Base-by-base conservation (phyloP, 805 yeast genomes). In the Saturnispora sanitii region DNA sequence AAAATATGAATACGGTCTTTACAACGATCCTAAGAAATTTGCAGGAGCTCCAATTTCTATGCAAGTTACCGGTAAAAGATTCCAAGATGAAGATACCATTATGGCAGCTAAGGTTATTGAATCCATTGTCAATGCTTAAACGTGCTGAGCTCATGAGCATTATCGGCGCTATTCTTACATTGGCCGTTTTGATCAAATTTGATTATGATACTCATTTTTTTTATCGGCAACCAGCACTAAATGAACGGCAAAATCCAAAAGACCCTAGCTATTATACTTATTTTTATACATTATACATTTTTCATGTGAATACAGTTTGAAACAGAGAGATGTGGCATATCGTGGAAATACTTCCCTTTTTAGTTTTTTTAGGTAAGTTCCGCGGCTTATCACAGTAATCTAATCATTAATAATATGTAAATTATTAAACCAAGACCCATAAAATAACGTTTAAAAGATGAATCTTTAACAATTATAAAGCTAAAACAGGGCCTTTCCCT, bases 21-120 rank as follows among this genome's bases (percentile, higher is more conserved):
- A 64, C 43, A 46, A 49, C 26, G 62, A 56, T 36, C 61, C 71
- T 1, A 47, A 52, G 8, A 57, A 55, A 18, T 70, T 65, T 46
- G 45, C 43, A n/a, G 68, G 66, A 11, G 70, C 73, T 22, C 78
- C 78, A 13, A 66, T 73, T 36, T 68, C 65, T 3, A 56, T 73
- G 46, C 75, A 74, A 39, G 56, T 73, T 31, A 65, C 67, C 13
- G 78, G 77, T 21, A 67, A 64, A 51, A 59, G 77, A 35, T 72
- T 66, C 61, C 58, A 59, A 18, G 77, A 73, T 47, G 78, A 73
- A 48, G 64, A 60, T 16, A 62, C 67, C 6, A 62, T 73, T 33
- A 68, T 68, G 33, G 71, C 70, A 4, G 60, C 70, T 4, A 64
- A 63, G 48, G 59, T 62, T n/a, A 48, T 71, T 23, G 64, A 57